phyloP scores from a whole-genome alignment of 208 protist genomes.

The Endotrypanum monterogeii region DNA sequence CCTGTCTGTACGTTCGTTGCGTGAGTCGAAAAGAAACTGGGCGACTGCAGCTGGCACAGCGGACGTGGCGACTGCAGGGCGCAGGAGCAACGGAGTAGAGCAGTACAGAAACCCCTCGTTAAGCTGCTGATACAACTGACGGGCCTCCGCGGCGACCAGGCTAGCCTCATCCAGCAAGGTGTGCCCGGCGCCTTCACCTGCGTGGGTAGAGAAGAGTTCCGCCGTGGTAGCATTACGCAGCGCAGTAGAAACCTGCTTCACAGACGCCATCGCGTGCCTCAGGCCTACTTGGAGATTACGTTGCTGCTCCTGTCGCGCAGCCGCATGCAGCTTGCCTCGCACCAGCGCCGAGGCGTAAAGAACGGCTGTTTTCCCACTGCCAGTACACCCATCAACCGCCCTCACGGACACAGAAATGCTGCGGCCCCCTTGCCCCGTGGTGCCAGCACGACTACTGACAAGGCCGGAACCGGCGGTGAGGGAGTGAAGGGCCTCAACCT shows the following conservation, averaged over 20 bases:
- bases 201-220: conserved; percentile 19
- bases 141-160: conserved; percentile 13
- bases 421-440: conserved; percentile 2
- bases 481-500: conserved; percentile 73
- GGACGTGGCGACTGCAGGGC: conserved; percentile 27
- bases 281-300: conserved; percentile 40
- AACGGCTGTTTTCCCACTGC: conserved; percentile 77
- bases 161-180: conserved; percentile 51
- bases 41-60: conserved; percentile 27
- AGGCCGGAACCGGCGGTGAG: conserved; percentile 18
- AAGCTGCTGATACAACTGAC: conserved; percentile 34
- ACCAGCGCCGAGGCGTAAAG: conserved; percentile 57
- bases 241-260: conserved; percentile 27
- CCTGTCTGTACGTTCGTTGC: neutral
- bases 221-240: conserved; percentile 15
- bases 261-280: conserved; percentile 32
- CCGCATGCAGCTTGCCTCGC: conserved; percentile 51
- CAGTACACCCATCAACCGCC: conserved; percentile 55
- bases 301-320: conserved; percentile 63
- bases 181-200: conserved; percentile 5
- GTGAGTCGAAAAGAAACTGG: conserved; percentile 21
- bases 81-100: conserved; percentile 66
- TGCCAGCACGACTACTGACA: conserved; percentile 1
- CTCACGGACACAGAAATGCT: conserved; percentile 33
- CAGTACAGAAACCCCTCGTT: conserved; percentile 57